phyloP scores from a whole-genome alignment of 73 alveolate species.

The Tetrahymena malaccensis region DNA sequence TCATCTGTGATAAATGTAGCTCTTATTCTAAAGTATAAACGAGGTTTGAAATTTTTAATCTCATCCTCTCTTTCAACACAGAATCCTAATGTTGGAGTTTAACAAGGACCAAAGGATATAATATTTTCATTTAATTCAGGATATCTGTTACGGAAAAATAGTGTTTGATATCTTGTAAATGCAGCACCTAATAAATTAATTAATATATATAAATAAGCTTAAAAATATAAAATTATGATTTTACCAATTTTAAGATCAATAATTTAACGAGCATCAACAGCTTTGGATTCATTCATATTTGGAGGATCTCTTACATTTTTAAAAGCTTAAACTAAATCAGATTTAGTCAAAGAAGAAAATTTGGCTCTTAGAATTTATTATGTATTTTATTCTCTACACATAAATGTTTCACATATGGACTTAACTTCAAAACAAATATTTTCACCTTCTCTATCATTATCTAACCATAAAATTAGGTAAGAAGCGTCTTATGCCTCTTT shows the following conservation, averaged over 20 bases:
- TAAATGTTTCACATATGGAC: slow-evolving; percentile 58
- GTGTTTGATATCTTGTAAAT: slow-evolving; percentile 95
- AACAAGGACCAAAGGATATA: slow-evolving; percentile 99
- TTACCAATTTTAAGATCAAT: slow-evolving; percentile 93
- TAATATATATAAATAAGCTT: too few relatives aligned
- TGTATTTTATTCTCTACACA: slow-evolving; percentile 53
- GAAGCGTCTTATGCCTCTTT: slow-evolving; percentile 68
- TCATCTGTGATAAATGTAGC: background rate
- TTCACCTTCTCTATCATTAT: slow-evolving; percentile 99
- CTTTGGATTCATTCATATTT: slow-evolving; percentile 73
- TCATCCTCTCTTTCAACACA: slow-evolving; percentile 97
- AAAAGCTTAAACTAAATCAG: slow-evolving; percentile 82
- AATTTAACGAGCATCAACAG: slow-evolving; percentile 97
- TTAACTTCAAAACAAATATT: slow-evolving; percentile 99
- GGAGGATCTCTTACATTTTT: slow-evolving; percentile 69
- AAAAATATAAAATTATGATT: background rate
- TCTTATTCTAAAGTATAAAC: slow-evolving; percentile 74
- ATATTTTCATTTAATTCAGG: slow-evolving; percentile 58
- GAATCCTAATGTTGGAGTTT: slow-evolving; percentile 99
- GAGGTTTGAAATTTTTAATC: slow-evolving; percentile 91
- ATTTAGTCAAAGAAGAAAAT: slow-evolving; percentile 84
- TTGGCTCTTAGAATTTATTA: slow-evolving; percentile 71
- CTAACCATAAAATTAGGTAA: slow-evolving; percentile 97
- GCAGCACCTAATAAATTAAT: slow-evolving; percentile 62
- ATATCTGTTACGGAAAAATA: slow-evolving; percentile 70